phyloP scores from a whole-genome alignment of 345 rosid species.

The Eucalyptus albens region DNA sequence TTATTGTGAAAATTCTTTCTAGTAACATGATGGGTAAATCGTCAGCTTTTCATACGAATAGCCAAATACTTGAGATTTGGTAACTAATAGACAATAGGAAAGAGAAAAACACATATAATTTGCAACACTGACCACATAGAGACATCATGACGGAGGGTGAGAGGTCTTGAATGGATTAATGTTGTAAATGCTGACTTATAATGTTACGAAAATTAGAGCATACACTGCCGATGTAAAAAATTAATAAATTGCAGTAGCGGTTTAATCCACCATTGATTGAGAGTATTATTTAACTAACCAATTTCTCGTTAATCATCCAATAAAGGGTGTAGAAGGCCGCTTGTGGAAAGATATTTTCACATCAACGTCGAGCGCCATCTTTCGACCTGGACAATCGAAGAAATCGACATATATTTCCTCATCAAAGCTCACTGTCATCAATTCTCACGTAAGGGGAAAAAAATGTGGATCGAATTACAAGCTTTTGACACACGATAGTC shows the following conservation, averaged over 20 bases:
- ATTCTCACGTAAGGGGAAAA: not conserved
- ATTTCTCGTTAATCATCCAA: not conserved
- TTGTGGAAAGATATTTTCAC: not conserved
- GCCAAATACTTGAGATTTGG: not conserved
- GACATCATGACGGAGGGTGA: not conserved
- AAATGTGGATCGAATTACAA: too few species aligned
- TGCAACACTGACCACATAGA: not conserved
- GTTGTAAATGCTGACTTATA: not conserved
- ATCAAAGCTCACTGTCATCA: not conserved
- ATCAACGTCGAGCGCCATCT: not conserved
- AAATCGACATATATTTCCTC: not conserved
- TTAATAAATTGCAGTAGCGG: fast-evolving
- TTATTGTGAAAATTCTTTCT: not conserved
- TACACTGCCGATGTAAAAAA: not conserved
- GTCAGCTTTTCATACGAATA: not conserved
- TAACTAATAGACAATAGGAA: not conserved
- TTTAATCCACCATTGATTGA: too few species aligned
- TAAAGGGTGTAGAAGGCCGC: not conserved
- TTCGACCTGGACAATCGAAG: not conserved
- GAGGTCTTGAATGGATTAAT: not conserved
- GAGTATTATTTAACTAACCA: too few species aligned
- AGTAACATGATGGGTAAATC: not conserved
- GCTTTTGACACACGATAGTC: not conserved
- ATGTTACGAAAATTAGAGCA: not conserved
- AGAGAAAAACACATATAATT: not conserved